These are phyloP conservation scores for Aspergillus phoenicis DNA, from an alignment of 2,329 filamentous ascomycete genomes.

Conservation along the genomic window DNA sequence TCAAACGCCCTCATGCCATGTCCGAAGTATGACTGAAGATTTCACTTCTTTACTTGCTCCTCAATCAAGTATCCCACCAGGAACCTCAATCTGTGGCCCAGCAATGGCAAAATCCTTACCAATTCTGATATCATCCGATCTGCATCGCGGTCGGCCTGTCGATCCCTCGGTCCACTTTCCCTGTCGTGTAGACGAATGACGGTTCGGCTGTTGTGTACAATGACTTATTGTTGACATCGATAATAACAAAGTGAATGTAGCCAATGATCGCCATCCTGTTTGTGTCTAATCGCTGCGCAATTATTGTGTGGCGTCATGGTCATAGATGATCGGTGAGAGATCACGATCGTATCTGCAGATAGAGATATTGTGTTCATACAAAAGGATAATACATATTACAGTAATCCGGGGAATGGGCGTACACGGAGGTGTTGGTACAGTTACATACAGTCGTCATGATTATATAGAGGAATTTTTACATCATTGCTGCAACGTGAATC, in stretches of 20 bases:
- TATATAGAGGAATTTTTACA: not conserved
- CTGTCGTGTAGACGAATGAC: not conserved
- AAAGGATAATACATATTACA: not conserved
- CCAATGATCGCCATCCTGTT: not conserved
- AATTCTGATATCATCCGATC: conserved; percentile 2
- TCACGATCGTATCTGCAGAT: too few relatives aligned
- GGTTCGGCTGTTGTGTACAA: not conserved
- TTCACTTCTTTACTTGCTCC: too few relatives aligned
- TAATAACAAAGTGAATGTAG: too few relatives aligned
- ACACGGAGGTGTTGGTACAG: not conserved
- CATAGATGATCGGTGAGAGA: too few relatives aligned
- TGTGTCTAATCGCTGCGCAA: not conserved
- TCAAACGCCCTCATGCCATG: too few relatives aligned
- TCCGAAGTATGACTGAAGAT: too few relatives aligned
- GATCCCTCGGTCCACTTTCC: not conserved
- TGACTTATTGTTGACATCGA: conserved; percentile 2
- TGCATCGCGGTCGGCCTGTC: not conserved
- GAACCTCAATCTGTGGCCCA: not conserved
- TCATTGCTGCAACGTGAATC: conserved; percentile 28
- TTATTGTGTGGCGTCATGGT: not conserved
- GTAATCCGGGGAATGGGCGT: not conserved
- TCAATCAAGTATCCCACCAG: not conserved
- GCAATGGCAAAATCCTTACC: not conserved
- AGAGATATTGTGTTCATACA: not conserved
- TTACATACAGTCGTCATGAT: not conserved